phyloP scores from a whole-genome alignment of 2,329 filamentous ascomycete species.

The Lomentospora prolificans region DNA sequence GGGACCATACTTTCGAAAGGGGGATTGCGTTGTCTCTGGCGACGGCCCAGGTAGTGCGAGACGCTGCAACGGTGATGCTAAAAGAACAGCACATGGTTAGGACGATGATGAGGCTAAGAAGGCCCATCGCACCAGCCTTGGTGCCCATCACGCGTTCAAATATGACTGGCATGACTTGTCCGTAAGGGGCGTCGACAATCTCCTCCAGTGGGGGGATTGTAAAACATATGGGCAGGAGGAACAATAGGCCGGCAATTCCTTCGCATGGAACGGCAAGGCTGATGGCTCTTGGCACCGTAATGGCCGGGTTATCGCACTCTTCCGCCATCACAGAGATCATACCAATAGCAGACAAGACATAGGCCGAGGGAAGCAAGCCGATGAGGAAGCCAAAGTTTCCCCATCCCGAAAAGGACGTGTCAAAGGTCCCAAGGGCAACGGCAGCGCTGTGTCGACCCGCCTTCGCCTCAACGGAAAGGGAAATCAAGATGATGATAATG shows the following conservation, averaged over 20 bases:
- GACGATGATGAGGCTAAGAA: constrained; percentile 43
- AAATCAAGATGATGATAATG: constrained; percentile 48
- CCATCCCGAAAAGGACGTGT: constrained; percentile 46
- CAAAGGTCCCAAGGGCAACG: constrained; percentile 45
- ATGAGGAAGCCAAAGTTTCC: constrained; percentile 53
- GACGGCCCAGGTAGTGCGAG: constrained; percentile 50
- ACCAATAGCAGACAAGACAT: constrained; percentile 47
- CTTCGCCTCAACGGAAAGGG: constrained; percentile 42
- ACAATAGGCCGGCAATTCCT: constrained; percentile 35
- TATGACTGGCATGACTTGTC: constrained; percentile 45
- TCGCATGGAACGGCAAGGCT: constrained; percentile 41
- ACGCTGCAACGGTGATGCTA: constrained; percentile 49
- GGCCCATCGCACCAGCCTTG: constrained; percentile 36
- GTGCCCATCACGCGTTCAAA: constrained; percentile 40
- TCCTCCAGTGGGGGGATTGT: constrained; percentile 30
- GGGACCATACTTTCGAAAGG: constrained; percentile 36
- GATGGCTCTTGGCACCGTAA: constrained; percentile 42
- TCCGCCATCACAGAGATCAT: constrained; percentile 56
- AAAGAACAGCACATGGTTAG: constrained; percentile 49
- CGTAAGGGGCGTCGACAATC: constrained; percentile 36
- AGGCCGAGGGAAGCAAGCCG: constrained; percentile 47
- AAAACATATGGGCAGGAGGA: constrained; percentile 39
- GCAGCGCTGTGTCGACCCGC: constrained; percentile 39
- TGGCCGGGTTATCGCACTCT: constrained; percentile 41
- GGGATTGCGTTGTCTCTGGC: constrained; percentile 49